Conservation (phyloP, 2,329 filamentous ascomycete genomes). For the Ophiocordyceps polyrhachis-furcata region DNA sequence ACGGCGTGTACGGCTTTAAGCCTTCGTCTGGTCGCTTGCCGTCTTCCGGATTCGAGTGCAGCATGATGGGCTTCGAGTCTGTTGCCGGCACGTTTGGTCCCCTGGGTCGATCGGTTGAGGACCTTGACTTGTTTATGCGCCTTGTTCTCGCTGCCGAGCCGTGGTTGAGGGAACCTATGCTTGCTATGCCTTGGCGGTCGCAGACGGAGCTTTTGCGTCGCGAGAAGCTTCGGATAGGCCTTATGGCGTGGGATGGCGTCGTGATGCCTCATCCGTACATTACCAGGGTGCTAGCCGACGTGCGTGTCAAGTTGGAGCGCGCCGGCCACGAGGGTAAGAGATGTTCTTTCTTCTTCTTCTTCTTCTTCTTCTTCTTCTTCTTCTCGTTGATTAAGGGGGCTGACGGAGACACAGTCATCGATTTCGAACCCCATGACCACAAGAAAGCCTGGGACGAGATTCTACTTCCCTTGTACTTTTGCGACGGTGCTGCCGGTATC, state of each 20-base stretch:
- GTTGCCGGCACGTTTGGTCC: slow-evolving; percentile 14
- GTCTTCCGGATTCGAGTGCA: slow-evolving; percentile 7
- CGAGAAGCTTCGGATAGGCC: slow-evolving; percentile 12
- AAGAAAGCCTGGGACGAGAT: slow-evolving; percentile 15
- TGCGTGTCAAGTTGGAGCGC: slow-evolving; percentile 27
- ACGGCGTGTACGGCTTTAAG: slow-evolving; percentile 17
- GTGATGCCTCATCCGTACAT: slow-evolving; percentile 42
- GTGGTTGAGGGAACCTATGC: slow-evolving; percentile 15
- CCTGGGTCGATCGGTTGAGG: slow-evolving; percentile 15
- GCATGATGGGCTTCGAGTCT: slow-evolving; percentile 17
- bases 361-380: no score
- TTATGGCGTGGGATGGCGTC: slow-evolving; percentile 31
- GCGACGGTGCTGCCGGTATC: slow-evolving; percentile 39
- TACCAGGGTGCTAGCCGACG: slow-evolving; percentile 32
- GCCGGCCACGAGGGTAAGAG: slow-evolving; percentile 32
- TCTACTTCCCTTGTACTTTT: slow-evolving; percentile 29
- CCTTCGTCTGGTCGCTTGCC: slow-evolving; percentile 14
- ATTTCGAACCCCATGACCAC: slow-evolving; percentile 3
- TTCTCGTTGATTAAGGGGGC: no score
- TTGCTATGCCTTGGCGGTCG: slow-evolving; percentile 8
- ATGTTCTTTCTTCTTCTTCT: no score
- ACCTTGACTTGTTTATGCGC: slow-evolving; percentile 18
- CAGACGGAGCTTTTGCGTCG: background rate
- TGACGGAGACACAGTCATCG: slow-evolving; percentile 1
- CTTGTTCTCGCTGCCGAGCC: slow-evolving; percentile 12